A percentile compares a stretch with the other conserved stretches of the same genome.
Evolutionary conservation across 108 stramenopile genomes (phyloP).

Genomic region (Stephanodiscus triporus): DNA sequence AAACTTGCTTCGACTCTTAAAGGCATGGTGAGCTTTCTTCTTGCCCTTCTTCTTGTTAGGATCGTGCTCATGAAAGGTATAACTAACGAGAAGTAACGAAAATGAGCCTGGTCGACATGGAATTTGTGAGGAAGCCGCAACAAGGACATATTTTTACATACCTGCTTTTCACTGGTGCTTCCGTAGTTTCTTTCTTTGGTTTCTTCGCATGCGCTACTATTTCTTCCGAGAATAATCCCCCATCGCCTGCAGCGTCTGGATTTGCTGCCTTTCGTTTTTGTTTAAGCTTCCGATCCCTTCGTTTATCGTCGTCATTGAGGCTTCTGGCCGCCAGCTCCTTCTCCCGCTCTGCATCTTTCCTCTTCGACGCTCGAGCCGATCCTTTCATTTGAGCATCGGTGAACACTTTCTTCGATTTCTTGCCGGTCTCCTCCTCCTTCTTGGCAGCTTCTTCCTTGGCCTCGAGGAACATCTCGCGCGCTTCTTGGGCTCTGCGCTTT

Average conservation of each 20-base stretch:
- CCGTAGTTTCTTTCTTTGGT: conserved; percentile 41
- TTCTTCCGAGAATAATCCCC: conserved; percentile 79
- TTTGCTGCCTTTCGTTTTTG: conserved; percentile 50
- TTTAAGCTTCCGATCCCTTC: conserved; percentile 43
- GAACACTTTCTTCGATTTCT: conserved; percentile 47
- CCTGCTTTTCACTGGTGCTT: conserved; percentile 40
- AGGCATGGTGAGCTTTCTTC: conserved; percentile 64
- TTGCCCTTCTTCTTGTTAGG: conserved; percentile 59
- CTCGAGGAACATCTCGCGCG: conserved; percentile 41
- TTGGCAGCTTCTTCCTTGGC: conserved; percentile 49
- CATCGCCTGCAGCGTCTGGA: conserved; percentile 78
- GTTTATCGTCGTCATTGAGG: conserved; percentile 48
- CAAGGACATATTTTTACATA: not conserved
- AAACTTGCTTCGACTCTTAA: conserved; percentile 79
- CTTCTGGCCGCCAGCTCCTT: conserved; percentile 45
- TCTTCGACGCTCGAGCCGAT: conserved; percentile 55
- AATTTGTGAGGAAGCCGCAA: not conserved
- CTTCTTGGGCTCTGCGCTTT: conserved; percentile 83
- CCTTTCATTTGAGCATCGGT: conserved; percentile 57
- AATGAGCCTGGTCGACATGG: not conserved
- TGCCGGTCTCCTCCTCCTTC: conserved; percentile 51
- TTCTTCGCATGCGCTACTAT: conserved; percentile 66
- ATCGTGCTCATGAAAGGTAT: conserved; percentile 65
- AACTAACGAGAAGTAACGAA: conserved; percentile 13
- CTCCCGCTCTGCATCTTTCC: conserved; percentile 36